These are phyloP conservation scores for Aureobasidium sp. DNA, from an alignment of 2,329 filamentous ascomycete genomes.

Conservation along the genomic window DNA sequence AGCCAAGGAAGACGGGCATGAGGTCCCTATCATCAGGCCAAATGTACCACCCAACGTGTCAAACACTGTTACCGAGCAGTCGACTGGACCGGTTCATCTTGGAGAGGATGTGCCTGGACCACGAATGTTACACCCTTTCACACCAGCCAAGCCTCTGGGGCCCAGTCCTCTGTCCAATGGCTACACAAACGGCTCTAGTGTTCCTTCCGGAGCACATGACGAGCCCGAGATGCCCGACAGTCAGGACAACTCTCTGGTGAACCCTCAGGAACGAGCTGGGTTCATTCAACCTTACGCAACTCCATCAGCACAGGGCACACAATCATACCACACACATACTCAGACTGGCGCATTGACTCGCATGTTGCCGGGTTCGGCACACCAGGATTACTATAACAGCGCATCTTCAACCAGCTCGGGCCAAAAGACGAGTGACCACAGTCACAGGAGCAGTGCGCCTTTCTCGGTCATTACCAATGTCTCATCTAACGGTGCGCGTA, in stretches of 20 bases:
- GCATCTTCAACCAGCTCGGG: slow-evolving; percentile 77
- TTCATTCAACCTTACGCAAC: slow-evolving; percentile 19
- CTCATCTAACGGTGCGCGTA: slow-evolving; percentile 51
- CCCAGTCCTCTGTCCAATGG: slow-evolving; percentile 55
- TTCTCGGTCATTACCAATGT: slow-evolving; percentile 26
- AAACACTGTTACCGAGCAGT: slow-evolving; percentile 37
- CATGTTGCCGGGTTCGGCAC: slow-evolving; percentile 50
- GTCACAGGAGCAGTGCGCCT: slow-evolving; percentile 42
- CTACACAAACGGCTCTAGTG: slow-evolving; percentile 37
- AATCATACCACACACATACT: slow-evolving; percentile 49
- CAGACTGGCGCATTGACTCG: slow-evolving; percentile 56
- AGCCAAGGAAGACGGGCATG: slow-evolving; percentile 48
- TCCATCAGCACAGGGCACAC: slow-evolving; percentile 20
- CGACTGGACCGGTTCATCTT: slow-evolving; percentile 42
- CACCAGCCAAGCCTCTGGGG: slow-evolving; percentile 46
- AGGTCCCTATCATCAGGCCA: slow-evolving; percentile 33
- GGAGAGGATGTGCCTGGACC: slow-evolving; percentile 56
- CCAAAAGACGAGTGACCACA: slow-evolving; percentile 60
- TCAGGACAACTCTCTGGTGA: slow-evolving; percentile 26
- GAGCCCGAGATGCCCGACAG: slow-evolving; percentile 39
- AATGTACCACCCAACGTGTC: slow-evolving; percentile 32
- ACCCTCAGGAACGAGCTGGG: slow-evolving; percentile 27
- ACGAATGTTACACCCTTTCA: slow-evolving; percentile 35
- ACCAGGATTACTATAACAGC: slow-evolving; percentile 65
- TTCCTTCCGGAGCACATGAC: slow-evolving; percentile 32